Evolutionary conservation across 129 eudicot species (phyloP), one percentile per base, ranked within the genome.

Genomic region (Tagetes erecta): DNA sequence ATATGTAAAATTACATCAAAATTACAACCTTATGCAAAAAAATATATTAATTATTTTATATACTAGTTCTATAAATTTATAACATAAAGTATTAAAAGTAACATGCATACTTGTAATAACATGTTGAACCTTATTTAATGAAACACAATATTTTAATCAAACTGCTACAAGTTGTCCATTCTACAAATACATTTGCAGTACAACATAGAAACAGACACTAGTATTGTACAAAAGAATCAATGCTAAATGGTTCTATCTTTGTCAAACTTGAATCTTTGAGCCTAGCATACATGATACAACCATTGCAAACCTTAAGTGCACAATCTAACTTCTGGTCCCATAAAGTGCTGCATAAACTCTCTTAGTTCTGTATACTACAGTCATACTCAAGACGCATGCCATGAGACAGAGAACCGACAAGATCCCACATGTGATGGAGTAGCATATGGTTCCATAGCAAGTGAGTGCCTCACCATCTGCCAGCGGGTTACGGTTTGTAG

Each of bases 391-490:
- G 38, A 82, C 68, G 81, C 78, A 80, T 6, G 96, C 85, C 59
- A 85, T 56, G 6, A 80, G 42, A 73, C 92, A 85, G 6, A 90
- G 83, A 76, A 83, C 88, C 2, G 92, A 87, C 81, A 90, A 68
- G 12, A 90, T 85, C 53, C 85, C 88, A 37, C 87, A 87, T 34
- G 96, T 90, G 66, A 87, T 40, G 9, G 92, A 87, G 64, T 87
- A 90, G 73, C 96, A 90, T 38, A 87, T 75, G 53, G 83, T 79
- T 38, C 92, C 96, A 34, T 80, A 72, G 62, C 96, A 90, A 57
- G 86, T 47, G 20, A 85, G 85, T 8, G 88, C 75, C 33, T 83
- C 84, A 5, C 74, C 88, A 3, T 79, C 83, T 36, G 46, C 67
- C 31, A 83, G 40, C 0, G 44, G 41, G 14, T 55, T 30, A 34